Percentiles rank a stretch among this genome's conserved stretches.
Conservation (phyloP, 2,329 filamentous ascomycete genomes). For the Diaporthe sp. region DNA sequence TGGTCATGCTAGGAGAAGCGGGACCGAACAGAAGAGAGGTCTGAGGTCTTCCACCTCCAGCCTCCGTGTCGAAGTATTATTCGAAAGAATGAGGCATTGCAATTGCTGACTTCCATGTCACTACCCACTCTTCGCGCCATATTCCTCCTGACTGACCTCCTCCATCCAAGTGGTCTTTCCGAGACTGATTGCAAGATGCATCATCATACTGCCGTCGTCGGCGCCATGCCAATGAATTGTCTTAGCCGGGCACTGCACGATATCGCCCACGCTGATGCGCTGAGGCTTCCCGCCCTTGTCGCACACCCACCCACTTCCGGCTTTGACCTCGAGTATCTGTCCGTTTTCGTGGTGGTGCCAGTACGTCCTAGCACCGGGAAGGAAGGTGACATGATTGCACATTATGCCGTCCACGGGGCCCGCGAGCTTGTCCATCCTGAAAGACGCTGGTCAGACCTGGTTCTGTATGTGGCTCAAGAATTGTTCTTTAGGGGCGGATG, state of each 20-base stretch:
- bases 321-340: constrained; percentile 57
- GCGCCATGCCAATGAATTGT: constrained; percentile 62
- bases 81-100: neutral
- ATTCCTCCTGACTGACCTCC: constrained; percentile 54
- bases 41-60: neutral
- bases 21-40: neutral
- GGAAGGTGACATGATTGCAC: constrained; percentile 55
- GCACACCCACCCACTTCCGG: constrained; percentile 58
- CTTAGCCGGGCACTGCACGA: constrained; percentile 56
- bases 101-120: neutral
- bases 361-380: constrained; percentile 58
- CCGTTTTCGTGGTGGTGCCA: constrained; percentile 62
- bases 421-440: constrained; percentile 36
- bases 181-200: constrained; percentile 54
- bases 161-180: constrained; percentile 55
- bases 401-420: constrained; percentile 29
- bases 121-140: constrained; percentile 41
- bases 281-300: constrained; percentile 55
- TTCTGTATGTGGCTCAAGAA: neutral
- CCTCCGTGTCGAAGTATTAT: neutral
- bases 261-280: constrained; percentile 55
- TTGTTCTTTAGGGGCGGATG: neutral
- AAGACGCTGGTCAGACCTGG: neutral
- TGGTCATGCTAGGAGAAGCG: too few species aligned
- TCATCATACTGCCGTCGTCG: constrained; percentile 56